Percentiles rank a stretch among this genome's conserved stretches.
These are phyloP conservation scores for Dalbergia cochinchinensis DNA, from an alignment of 306 rosid species.

Conservation along the genomic window DNA sequence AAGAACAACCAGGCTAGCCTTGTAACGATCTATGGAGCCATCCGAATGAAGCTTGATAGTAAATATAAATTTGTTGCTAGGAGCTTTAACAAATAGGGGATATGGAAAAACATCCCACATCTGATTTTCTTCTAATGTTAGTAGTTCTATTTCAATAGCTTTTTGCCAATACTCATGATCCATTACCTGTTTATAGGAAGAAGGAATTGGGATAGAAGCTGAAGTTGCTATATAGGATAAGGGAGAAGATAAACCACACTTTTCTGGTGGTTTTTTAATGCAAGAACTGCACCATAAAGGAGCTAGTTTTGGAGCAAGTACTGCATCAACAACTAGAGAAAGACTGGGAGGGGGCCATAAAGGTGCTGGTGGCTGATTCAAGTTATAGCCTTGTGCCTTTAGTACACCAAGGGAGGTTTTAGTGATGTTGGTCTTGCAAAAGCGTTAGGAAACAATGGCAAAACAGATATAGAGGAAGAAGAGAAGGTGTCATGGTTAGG, in stretches of 20 bases:
- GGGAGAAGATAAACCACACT: not conserved
- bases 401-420: too few species aligned
- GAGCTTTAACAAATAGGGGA: conserved; percentile 1
- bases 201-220: not conserved
- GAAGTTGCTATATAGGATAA: not conserved
- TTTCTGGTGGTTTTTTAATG: not conserved
- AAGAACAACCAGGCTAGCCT: conserved; percentile 22
- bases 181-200: not conserved
- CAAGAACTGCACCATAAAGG: too few species aligned
- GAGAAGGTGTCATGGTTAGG: too few species aligned
- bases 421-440: too few species aligned
- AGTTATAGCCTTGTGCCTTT: too few species aligned
- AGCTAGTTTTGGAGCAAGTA: too few species aligned
- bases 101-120: not conserved
- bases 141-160: not conserved
- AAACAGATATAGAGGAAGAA: too few species aligned
- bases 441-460: too few species aligned
- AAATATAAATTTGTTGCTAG: conserved; percentile 6
- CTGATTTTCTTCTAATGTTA: not conserved
- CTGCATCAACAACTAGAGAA: too few species aligned
- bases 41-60: not conserved
- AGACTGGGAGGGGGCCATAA: too few species aligned
- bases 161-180: not conserved
- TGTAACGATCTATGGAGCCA: conserved; percentile 14
- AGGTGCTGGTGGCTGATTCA: too few species aligned